These are phyloP conservation scores for Kwoniella shandongensis DNA, from an alignment of 768 basidiomycete species.

Conservation along the genomic window DNA sequence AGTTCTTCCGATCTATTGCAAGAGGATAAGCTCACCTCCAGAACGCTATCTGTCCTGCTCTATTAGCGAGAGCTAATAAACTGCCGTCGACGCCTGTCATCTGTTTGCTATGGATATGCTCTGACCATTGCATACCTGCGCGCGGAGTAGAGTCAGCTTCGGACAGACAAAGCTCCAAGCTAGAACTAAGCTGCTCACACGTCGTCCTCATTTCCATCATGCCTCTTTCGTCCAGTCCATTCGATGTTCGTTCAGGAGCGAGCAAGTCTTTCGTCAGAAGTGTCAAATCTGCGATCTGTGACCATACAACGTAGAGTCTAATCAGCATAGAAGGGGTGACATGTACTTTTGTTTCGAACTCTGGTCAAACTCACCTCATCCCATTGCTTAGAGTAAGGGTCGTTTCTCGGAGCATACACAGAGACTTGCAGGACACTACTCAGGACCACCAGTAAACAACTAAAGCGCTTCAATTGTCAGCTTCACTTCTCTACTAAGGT, in stretches of 20 bases:
- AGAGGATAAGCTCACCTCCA: slow-evolving; percentile 41
- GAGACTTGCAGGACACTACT: slow-evolving; percentile 32
- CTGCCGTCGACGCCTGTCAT: slow-evolving; percentile 31
- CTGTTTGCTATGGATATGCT: slow-evolving; percentile 5
- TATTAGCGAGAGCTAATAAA: slow-evolving; percentile 30
- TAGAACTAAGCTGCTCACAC: too few relatives aligned
- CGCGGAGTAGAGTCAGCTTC: neutral
- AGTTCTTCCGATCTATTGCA: too few relatives aligned
- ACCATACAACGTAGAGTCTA: neutral
- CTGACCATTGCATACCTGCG: slow-evolving; percentile 36
- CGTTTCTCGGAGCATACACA: slow-evolving; percentile 33
- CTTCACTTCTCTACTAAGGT: too few relatives aligned
- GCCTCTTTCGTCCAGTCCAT: slow-evolving; percentile 1
- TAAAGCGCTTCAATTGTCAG: too few relatives aligned
- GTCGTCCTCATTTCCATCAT: slow-evolving; percentile 31
- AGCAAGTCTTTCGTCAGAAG: slow-evolving; percentile 6
- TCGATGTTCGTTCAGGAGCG: neutral
- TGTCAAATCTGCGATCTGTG: slow-evolving; percentile 23
- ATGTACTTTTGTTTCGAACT: too few relatives aligned
- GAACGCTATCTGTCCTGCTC: slow-evolving; percentile 31
- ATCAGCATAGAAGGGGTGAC: too few relatives aligned
- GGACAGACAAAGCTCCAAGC: too few relatives aligned
- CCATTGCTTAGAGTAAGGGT: slow-evolving; percentile 38
- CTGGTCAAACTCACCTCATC: slow-evolving; percentile 28
- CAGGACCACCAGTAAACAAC: slow-evolving; percentile 37